Percentiles rank a stretch among this genome's conserved stretches.
These are phyloP conservation scores for Athelia psychrophila DNA, from an alignment of 1,284 basidiomycete species.

Conservation along the genomic window DNA sequence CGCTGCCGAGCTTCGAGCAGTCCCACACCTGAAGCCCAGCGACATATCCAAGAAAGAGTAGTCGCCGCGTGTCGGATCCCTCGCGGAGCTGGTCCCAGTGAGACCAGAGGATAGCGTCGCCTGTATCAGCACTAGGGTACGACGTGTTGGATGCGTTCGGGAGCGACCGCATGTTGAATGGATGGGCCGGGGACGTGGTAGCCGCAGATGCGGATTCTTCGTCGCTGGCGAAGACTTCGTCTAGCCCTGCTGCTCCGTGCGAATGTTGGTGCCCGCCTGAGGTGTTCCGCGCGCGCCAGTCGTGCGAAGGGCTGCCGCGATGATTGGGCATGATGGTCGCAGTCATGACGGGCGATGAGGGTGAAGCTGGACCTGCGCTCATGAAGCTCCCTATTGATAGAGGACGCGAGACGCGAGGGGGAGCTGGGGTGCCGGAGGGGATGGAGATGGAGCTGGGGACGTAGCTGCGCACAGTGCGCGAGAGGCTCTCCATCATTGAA, in stretches of 20 bases:
- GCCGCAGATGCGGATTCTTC: background rate
- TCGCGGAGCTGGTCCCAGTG: conserved; percentile 21
- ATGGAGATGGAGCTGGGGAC: conserved; percentile 51
- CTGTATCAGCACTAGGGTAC: conserved; percentile 24
- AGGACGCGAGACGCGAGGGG: conserved; percentile 47
- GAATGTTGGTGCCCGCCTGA: too few species aligned
- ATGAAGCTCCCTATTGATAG: conserved; percentile 46
- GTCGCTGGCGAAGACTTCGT: background rate
- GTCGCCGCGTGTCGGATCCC: conserved; percentile 32
- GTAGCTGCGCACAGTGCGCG: conserved; percentile 48
- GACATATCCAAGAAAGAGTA: conserved; percentile 59
- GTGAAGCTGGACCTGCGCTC: conserved; percentile 16
- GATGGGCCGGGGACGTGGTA: background rate
- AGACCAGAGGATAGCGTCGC: conserved; percentile 22
- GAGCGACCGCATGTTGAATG: conserved; percentile 11
- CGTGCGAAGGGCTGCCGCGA: conserved; percentile 1
- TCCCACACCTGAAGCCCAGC: conserved; percentile 71
- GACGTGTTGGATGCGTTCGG: conserved; percentile 15
- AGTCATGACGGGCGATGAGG: conserved; percentile 10
- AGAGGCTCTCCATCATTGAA: conserved; percentile 47
- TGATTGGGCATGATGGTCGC: conserved; percentile 12
- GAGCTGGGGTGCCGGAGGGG: conserved; percentile 42
- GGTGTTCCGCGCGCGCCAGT: background rate
- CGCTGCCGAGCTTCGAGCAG: conserved; percentile 51
- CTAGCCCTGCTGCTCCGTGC: background rate